Evolutionary conservation across 345 rosid genomes (phyloP).

Genomic region (Eutrema heterophyllum): DNA sequence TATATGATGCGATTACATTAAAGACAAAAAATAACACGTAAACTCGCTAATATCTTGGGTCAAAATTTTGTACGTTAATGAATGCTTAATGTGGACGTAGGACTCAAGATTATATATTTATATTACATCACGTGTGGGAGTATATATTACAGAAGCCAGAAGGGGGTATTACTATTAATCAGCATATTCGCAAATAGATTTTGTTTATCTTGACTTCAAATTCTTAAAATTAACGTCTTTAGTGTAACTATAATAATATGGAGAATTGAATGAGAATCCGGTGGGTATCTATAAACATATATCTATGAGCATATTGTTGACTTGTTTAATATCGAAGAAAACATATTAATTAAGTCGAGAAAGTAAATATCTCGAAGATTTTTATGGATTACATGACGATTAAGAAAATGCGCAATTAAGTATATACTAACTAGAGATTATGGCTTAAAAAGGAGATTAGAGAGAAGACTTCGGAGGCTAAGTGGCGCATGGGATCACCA

Average conservation of each 20-base stretch:
- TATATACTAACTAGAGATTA: constrained; percentile 19
- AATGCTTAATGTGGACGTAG: background rate
- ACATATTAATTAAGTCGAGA: background rate
- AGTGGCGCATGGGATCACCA: constrained; percentile 67
- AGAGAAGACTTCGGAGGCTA: constrained; percentile 34
- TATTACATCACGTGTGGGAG: background rate
- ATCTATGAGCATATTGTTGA: constrained; percentile 3
- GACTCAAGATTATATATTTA: background rate
- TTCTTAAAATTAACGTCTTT: constrained; percentile 28
- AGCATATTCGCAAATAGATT: constrained; percentile 10
- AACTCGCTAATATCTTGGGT: constrained; percentile 10
- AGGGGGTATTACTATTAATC: background rate
- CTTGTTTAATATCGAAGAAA: constrained; percentile 7
- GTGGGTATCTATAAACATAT: constrained; percentile 21
- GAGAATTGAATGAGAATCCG: background rate
- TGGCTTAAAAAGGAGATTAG: background rate
- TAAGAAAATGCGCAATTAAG: constrained; percentile 16
- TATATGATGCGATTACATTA: background rate
- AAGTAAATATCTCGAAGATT: constrained; percentile 29
- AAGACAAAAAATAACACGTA: constrained; percentile 3
- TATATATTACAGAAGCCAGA: background rate
- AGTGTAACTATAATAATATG: constrained; percentile 1
- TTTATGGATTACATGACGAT: constrained; percentile 20
- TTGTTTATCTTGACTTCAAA: constrained; percentile 23
- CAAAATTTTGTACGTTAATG: background rate